A percentile compares a stretch with the other conserved stretches of the same genome.
These are phyloP conservation scores for Hapsidospora chrysogenum DNA, from an alignment of 495 filamentous ascomycete genomes.

Conservation along the genomic window DNA sequence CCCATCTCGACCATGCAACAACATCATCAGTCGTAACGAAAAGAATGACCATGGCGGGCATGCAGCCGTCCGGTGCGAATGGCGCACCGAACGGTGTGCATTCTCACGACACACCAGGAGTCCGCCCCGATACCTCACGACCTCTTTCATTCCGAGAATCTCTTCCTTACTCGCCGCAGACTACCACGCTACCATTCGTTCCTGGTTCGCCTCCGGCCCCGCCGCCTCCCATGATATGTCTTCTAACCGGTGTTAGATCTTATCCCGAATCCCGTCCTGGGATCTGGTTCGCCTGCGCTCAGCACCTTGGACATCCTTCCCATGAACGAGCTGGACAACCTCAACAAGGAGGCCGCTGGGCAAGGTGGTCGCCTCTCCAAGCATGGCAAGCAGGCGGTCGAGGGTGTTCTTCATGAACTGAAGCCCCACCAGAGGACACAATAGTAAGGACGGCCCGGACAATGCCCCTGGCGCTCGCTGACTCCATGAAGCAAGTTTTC, in stretches of 20 bases:
- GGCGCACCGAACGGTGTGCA: no score
- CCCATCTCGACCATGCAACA: no score
- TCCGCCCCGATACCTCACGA: conserved; percentile 6
- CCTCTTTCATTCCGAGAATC: conserved; percentile 59
- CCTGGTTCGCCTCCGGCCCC: conserved; percentile 40
- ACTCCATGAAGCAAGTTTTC: no score
- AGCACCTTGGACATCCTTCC: conserved; percentile 23
- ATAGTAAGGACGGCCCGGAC: no score
- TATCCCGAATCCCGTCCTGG: conserved; percentile 50
- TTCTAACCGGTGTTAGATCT: conserved; percentile 32
- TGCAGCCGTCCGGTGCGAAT: no score
- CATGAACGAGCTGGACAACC: conserved; percentile 23
- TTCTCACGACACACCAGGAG: no score
- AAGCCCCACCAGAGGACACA: conserved; percentile 51
- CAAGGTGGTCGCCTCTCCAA: conserved; percentile 13
- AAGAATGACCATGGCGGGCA: no score
- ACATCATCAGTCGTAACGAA: no score
- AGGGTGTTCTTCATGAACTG: conserved; percentile 53
- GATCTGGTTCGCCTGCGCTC: conserved; percentile 30
- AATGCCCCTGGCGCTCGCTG: conserved; percentile 4
- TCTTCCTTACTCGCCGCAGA: conserved; percentile 80
- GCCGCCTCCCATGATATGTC: conserved; percentile 7
- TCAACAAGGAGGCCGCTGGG: conserved; percentile 34
- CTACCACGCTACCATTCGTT: conserved; percentile 74
- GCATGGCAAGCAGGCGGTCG: conserved; percentile 18